Evolutionary conservation across 2,329 filamentous ascomycete species (phyloP).

Genomic region (Aureobasidium sp.): DNA sequence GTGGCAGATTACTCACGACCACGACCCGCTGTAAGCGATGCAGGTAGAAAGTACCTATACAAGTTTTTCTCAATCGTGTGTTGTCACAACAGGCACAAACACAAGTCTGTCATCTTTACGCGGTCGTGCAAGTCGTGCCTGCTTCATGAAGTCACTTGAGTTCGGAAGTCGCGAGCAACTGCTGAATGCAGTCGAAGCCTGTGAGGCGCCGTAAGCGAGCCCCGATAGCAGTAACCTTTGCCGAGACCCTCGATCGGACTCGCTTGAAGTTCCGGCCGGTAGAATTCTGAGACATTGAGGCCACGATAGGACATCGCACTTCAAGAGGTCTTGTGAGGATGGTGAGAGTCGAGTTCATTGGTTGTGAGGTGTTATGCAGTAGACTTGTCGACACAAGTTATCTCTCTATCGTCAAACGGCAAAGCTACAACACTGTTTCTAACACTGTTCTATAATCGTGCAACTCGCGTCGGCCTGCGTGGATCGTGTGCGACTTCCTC

Average conservation of each 20-base stretch:
- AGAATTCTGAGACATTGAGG: not conserved
- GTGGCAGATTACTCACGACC: slow-evolving; percentile 8
- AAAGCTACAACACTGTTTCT: too few relatives aligned
- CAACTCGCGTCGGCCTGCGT: not conserved
- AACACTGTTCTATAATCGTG: too few relatives aligned
- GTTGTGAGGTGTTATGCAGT: not conserved
- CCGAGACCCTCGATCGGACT: not conserved
- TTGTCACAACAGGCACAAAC: not conserved
- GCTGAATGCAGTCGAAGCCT: not conserved
- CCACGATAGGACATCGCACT: not conserved
- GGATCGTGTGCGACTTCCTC: not conserved
- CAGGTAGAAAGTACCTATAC: not conserved
- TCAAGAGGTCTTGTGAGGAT: not conserved
- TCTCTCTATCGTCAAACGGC: too few relatives aligned
- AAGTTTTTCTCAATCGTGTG: not conserved
- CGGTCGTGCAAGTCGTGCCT: not conserved
- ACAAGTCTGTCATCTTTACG: not conserved
- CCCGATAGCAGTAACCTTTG: not conserved
- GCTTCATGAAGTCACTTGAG: slow-evolving; percentile 3
- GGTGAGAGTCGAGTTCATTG: too few relatives aligned
- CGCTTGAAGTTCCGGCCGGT: not conserved
- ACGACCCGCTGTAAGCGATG: not conserved
- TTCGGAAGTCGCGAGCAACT: not conserved
- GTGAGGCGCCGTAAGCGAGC: not conserved
- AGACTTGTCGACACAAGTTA: too few relatives aligned